Percentiles rank a stretch among this genome's conserved stretches.
Conservation (phyloP, 208 protist genomes). For the Trypanosoma caninum region DNA sequence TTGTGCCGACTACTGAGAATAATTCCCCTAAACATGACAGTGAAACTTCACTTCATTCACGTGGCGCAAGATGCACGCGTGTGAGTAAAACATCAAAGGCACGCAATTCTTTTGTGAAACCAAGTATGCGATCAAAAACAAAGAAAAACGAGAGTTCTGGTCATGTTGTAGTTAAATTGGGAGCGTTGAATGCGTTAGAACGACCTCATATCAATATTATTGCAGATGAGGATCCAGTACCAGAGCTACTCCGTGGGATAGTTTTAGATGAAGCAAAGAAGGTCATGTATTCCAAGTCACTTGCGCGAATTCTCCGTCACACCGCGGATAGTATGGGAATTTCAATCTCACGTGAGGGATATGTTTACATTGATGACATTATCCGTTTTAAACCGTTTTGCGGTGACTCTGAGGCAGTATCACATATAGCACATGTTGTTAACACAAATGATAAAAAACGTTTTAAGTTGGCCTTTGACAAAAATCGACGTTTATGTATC, state of each 20-base stretch:
- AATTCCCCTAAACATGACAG: not conserved
- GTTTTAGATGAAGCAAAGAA: constrained; percentile 5
- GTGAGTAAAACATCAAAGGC: no score
- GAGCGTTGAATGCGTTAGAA: not conserved
- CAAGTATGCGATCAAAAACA: not conserved
- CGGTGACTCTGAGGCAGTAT: constrained; percentile 25
- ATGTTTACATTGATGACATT: constrained; percentile 46
- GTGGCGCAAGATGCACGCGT: not conserved
- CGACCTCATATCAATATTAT: constrained; percentile 11
- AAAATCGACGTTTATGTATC: constrained; percentile 50
- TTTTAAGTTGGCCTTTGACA: constrained; percentile 55
- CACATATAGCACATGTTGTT: constrained; percentile 48
- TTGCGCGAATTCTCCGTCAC: constrained; percentile 72
- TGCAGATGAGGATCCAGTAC: constrained; percentile 12
- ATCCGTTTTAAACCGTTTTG: constrained; percentile 26
- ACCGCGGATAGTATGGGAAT: constrained; percentile 46
- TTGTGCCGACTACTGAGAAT: constrained; percentile 40
- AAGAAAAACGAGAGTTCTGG: not conserved
- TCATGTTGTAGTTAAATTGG: no score
- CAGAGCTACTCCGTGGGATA: not conserved
- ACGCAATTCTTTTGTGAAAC: no score
- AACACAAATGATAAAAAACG: constrained; percentile 71
- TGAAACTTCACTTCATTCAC: not conserved
- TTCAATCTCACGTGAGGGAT: constrained; percentile 60
- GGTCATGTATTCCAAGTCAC: constrained; percentile 46